Conservation (phyloP, 2,329 filamentous ascomycete genomes). For the Westerdykella ornata region DNA sequence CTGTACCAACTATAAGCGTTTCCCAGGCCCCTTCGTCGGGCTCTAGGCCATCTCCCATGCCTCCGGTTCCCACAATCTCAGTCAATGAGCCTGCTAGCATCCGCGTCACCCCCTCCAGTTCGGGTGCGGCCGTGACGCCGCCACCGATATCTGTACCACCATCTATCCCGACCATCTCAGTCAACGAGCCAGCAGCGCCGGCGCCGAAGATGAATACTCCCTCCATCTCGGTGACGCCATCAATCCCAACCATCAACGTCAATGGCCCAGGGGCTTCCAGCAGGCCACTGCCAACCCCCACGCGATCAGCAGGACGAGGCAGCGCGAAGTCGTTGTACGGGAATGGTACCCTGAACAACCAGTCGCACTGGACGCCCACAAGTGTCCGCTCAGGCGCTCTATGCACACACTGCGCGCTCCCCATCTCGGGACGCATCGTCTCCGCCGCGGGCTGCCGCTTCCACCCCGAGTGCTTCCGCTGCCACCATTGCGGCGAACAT, state of each 20-base stretch:
- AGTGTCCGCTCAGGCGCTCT: constrained; percentile 56
- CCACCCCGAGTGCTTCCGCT: constrained; percentile 88
- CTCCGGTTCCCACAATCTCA: constrained; percentile 20
- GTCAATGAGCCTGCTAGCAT: constrained; percentile 23
- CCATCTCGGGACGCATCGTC: constrained; percentile 87
- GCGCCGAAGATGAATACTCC: constrained; percentile 17
- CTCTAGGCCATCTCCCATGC: constrained; percentile 22
- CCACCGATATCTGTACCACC: constrained; percentile 11
- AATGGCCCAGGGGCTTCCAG: constrained; percentile 26
- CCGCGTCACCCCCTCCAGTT: constrained; percentile 8
- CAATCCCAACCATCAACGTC: constrained; percentile 20
- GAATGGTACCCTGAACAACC: constrained; percentile 32
- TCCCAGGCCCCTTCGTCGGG: constrained; percentile 37
- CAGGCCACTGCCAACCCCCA: constrained; percentile 44
- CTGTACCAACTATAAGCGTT: constrained; percentile 45
- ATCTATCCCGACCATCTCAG: constrained; percentile 25
- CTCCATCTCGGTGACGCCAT: constrained; percentile 13
- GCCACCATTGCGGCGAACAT: constrained; percentile 76
- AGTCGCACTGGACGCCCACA: constrained; percentile 43
- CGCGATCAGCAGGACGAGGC: constrained; percentile 21
- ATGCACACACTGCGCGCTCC: constrained; percentile 75
- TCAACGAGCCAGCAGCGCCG: constrained; percentile 17
- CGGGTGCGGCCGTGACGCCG: constrained; percentile 2
- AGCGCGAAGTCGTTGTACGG: constrained; percentile 40
- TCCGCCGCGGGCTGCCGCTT: constrained; percentile 76